Evolutionary conservation across 768 basidiomycete genomes (phyloP), one percentile per base, ranked within the genome.

Genomic region (Boletus pseudo-olivaceus): DNA sequence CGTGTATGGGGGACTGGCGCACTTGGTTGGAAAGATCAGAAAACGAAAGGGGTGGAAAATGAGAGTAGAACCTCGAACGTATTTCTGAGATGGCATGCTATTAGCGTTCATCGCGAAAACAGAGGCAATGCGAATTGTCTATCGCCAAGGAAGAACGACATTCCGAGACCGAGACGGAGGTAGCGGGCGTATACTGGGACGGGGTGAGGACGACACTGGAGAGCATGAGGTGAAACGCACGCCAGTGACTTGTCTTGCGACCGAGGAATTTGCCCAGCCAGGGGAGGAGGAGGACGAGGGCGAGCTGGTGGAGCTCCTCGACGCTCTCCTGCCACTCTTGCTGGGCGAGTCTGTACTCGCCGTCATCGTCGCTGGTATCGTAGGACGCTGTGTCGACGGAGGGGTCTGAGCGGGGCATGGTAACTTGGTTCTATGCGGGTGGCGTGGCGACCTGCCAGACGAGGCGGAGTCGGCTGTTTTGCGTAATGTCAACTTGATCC

Each of bases 301-400:
- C 72, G 19, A 96, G 81, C 67, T 92, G 82, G 66, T 89, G 85
- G 42, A 97, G 78, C 68, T 97, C 93, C 56, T 85, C 74, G 47
- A 96, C 65, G 64, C 88, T 90, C 70, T 97, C 94, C 63, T 93
- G 87, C 94, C 94, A 96, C 74, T 97, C 94, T 67, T 88, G 80
- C 70, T 94, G 89, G 3, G 90, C 88, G 44, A 87, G 75, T 38
- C 77, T 82, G 61, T 82, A 83, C 63, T 93, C 90, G 54, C 89
- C 88, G 58, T 86, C 84, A 35, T 70, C 66, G 68, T 84, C 88
- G 58, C 84, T 82, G 29, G 62, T 63, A 67, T 84, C 83, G 67
- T 81, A 82, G 33, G 81, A 83, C 19, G 53, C 56, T 40, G 81
- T 69, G 72, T 89, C 87, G 54, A 87, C 64, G 33, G 86, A 90